phyloP scores from a whole-genome alignment of 345 rosid species.

The Populus tremula region DNA sequence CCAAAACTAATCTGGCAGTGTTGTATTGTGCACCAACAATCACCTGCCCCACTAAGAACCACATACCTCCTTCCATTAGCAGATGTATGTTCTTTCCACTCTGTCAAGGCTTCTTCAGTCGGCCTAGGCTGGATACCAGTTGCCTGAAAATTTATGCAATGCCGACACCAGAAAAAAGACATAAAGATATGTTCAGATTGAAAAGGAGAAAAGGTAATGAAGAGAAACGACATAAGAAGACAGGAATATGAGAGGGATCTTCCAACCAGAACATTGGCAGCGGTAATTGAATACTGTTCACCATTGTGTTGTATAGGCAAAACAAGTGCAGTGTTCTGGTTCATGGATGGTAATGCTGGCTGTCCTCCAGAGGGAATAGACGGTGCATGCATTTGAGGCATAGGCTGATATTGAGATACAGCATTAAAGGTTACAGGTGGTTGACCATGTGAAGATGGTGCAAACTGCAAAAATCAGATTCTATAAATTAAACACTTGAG shows the following conservation, averaged over 20 bases:
- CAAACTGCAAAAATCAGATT: conserved; percentile 50
- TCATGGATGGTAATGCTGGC: conserved; percentile 33
- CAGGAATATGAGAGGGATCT: conserved; percentile 5
- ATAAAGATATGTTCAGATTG: neutral
- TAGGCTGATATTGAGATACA: conserved; percentile 49
- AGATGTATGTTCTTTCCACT: conserved; percentile 87
- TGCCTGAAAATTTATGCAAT: conserved; percentile 36
- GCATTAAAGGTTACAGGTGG: conserved; percentile 39
- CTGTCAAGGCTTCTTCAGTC: conserved; percentile 41
- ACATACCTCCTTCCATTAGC: conserved; percentile 79
- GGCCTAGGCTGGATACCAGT: conserved; percentile 39
- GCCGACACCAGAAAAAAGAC: conserved; percentile 1
- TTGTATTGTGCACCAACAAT: neutral
- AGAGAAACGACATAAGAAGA: conserved; percentile 3
- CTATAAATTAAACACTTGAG: conserved; percentile 12
- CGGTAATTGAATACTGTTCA: conserved; percentile 47
- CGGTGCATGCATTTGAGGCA: conserved; percentile 49
- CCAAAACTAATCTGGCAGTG: conserved; percentile 7
- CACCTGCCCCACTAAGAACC: conserved; percentile 1
- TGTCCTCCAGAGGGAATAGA: conserved; percentile 52
- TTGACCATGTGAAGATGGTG: conserved; percentile 49
- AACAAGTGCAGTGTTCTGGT: conserved; percentile 40
- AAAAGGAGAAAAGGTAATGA: conserved; percentile 1
- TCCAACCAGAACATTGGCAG: conserved; percentile 39
- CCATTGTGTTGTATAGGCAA: conserved; percentile 37